phyloP scores from a whole-genome alignment of 192 early-diverging fungal genomes.

The Pilaira anomala region DNA sequence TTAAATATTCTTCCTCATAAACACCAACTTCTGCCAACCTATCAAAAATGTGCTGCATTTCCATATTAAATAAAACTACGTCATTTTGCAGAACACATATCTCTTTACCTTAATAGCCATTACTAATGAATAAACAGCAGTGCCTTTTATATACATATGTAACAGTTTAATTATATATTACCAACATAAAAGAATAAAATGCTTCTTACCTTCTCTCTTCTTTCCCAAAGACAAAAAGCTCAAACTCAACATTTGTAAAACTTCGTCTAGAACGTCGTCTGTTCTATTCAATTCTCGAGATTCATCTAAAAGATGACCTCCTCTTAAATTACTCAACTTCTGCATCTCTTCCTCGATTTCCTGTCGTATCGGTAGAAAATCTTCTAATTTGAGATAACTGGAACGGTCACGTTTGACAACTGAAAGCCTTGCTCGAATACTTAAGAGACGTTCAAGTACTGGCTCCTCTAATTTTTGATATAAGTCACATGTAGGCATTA shows the following conservation, averaged over 20 bases:
- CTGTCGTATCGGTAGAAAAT: constrained; percentile 60
- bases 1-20: constrained; percentile 51
- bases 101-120: constrained; percentile 27
- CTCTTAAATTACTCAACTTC: constrained; percentile 31
- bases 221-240: constrained; percentile 74
- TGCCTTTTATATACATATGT: constrained; percentile 11
- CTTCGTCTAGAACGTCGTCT: constrained; percentile 68
- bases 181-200: not conserved
- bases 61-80: not conserved
- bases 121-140: constrained; percentile 34
- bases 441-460: constrained; percentile 56
- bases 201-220: constrained; percentile 59
- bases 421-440: constrained; percentile 63
- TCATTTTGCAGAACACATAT: not conserved
- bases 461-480: constrained; percentile 44
- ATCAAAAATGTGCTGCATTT: constrained; percentile 57
- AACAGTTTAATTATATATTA: not conserved
- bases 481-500: no score
- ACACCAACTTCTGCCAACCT: constrained; percentile 56
- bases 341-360: constrained; percentile 47
- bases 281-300: constrained; percentile 39
- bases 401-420: constrained; percentile 71
- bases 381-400: constrained; percentile 57
- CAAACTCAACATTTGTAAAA: constrained; percentile 71
- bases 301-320: constrained; percentile 16